Conservation (phyloP, 1,284 basidiomycete genomes). For the Marasmius fiardii region DNA sequence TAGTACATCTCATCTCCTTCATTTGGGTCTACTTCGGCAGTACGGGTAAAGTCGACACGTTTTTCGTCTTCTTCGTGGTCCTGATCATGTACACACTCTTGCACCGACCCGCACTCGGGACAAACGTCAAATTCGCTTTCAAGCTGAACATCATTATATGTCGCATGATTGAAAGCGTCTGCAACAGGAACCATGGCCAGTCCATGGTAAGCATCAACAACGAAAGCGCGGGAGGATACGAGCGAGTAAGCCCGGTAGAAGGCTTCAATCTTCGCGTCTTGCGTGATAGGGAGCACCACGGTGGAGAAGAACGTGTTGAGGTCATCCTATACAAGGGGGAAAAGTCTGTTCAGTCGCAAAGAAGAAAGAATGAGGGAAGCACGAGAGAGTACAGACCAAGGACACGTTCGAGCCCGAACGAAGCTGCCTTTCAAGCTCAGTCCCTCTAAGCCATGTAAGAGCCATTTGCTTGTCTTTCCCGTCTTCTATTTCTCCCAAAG, state of each 20-base stretch:
- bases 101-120: conserved; percentile 70
- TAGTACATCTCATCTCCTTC: conserved; percentile 44
- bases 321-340: conserved; percentile 33
- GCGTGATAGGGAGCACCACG: conserved; percentile 33
- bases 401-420: neutral
- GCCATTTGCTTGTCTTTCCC: conserved; percentile 34
- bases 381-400: conserved; percentile 1
- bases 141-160: conserved; percentile 11
- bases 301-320: conserved; percentile 44
- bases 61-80: conserved; percentile 14
- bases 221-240: conserved; percentile 84
- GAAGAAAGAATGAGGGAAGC: conserved; percentile 16
- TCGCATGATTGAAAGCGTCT: conserved; percentile 46
- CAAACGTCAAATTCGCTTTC: conserved; percentile 83
- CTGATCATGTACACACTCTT: conserved; percentile 71
- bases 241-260: conserved; percentile 76
- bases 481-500: conserved; percentile 16
- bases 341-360: conserved; percentile 16
- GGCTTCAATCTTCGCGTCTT: conserved; percentile 32
- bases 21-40: conserved; percentile 14
- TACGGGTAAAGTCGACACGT: conserved; percentile 2
- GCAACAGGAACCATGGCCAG: conserved; percentile 88
- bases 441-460: conserved; percentile 43
- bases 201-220: conserved; percentile 83
- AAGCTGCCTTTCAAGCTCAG: conserved; percentile 35